phyloP scores from a whole-genome alignment of 768 basidiomycete species.

The Leccinum arenicola region DNA sequence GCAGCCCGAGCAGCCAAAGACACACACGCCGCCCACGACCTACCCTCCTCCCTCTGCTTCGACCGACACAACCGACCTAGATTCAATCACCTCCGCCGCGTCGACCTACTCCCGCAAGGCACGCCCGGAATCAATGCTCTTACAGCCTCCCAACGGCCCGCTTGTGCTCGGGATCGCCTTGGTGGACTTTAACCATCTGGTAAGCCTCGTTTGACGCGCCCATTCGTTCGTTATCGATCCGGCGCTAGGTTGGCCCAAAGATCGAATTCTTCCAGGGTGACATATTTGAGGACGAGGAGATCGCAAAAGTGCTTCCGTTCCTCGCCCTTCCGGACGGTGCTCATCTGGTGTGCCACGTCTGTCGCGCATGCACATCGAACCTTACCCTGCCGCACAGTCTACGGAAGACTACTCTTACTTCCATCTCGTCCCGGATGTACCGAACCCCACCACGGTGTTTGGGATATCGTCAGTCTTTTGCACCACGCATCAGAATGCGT shows the following conservation, averaged over 20 bases:
- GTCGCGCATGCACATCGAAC: slow-evolving; percentile 5
- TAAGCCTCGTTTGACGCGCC: slow-evolving; percentile 33
- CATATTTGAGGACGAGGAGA: slow-evolving; percentile 82
- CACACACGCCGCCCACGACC: slow-evolving; percentile 15
- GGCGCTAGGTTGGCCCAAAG: slow-evolving; percentile 77
- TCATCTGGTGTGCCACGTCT: slow-evolving; percentile 59
- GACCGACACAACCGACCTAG: slow-evolving; percentile 42
- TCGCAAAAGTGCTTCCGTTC: slow-evolving; percentile 86
- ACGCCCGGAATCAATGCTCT: slow-evolving; percentile 74
- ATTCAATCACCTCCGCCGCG: slow-evolving; percentile 61
- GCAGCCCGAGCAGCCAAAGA: slow-evolving; percentile 37
- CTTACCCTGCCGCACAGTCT: slow-evolving; percentile 13
- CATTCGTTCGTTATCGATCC: slow-evolving; percentile 13
- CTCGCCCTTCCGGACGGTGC: slow-evolving; percentile 97
- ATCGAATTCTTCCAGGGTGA: slow-evolving; percentile 82
- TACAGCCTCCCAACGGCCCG: slow-evolving; percentile 53
- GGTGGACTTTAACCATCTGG: slow-evolving; percentile 95
- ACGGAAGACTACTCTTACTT: slow-evolving; percentile 96
- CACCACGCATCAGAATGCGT: background rate
- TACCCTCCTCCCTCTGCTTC: slow-evolving; percentile 53
- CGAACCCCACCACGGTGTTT: slow-evolving; percentile 79
- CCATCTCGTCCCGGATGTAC: slow-evolving; percentile 74
- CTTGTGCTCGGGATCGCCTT: slow-evolving; percentile 84
- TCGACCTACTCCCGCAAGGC: slow-evolving; percentile 60
- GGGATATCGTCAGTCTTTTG: slow-evolving; percentile 75